Base-by-base conservation (phyloP, 331 rosid species). In the Quercus lobata region DNA sequence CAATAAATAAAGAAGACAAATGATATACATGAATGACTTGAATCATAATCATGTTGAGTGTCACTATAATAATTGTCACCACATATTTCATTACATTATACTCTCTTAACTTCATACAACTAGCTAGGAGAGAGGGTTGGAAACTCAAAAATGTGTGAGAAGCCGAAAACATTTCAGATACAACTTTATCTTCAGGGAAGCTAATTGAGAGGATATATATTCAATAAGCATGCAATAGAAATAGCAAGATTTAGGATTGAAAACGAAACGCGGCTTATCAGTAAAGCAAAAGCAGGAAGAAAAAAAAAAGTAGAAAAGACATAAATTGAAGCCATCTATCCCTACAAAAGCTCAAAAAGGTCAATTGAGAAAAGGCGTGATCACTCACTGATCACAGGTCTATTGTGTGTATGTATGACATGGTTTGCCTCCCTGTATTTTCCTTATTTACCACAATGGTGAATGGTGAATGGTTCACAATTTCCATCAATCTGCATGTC, bases 401-500 rank as follows among this genome's bases (percentile, higher is more conserved):
- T 49, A 49, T 49, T 14, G 41, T 49, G 17, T 3, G 15, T 49
- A 49, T 49, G 1, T 12, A 12, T 49, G 17, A 49, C 54, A 49
- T 14, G 17, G 54, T 49, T 49, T 12, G 5, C 18, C 19, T 11
- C 58, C 35, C 44, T 76, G 65, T 21, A 57, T 61, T 61, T 61
- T 27, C 69, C 37, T 4, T 5, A 27, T 16, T 11, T 76, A 49
- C 18, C 54, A 2, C 6, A 41, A 41, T 41, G 46, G 3, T 41
- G 14, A 37, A 37, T 37, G 11, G 11, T 37, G 12, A 53, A 9
- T 54, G 74, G 16, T 55, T 57, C 44, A 56, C 57, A 21, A 14
- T 54, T 52, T 73, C 71, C 73, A 65, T 78, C 69, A 75, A 57
- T 83, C 30, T 27, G 30, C 30, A 27, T 74, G 79, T 82, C 87